Evolutionary conservation across 2,329 filamentous ascomycete species (phyloP), one percentile per base, ranked within the genome.

Genomic region (Exophiala dermatitidis): DNA sequence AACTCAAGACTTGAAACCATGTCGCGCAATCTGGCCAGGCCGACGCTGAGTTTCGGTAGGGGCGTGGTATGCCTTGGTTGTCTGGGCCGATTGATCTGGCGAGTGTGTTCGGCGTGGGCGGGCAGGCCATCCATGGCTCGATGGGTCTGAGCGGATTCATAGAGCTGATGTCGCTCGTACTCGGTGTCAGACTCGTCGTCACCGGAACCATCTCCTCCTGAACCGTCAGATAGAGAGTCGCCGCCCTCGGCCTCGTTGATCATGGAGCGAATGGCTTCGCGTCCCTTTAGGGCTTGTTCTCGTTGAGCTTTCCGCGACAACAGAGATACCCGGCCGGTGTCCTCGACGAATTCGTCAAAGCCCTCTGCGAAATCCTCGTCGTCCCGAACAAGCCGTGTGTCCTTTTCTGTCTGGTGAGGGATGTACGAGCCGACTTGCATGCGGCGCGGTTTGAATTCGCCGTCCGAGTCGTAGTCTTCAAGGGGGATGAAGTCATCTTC

Each of bases 351-450:
- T 50, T 91, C 85, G 56, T 97, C 91, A 62, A 95, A 97, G 0
- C 90, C 90, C 71, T 97, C 93, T 36, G 87, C 88, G 0, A 96
- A 79, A 64, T 97, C 89, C 66, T 97, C 91, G 63, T 97, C 91
- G 33, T 96, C 90, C 40, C 78, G 80, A 4, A 90, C 79, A 1
- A 97, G 77, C 1, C 91, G 80, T 4, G 85, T 86, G 57, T 90
- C 79, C 33, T 81, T 79, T 60, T 85, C 63, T 84, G 81, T 59
- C 81, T 71, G 48, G 77, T 66, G 1, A 9, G 53, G 49, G 19
- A 48, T 47, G 47, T 58, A 60, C 2, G 52, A 48, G 66, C 30
- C 63, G 56, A 56, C 63, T 62, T 52, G 73, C 69, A 36, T 67
- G 56, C 44, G 66, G 58, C 4, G 56, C 37, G 51, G 60, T 44